phyloP scores from a whole-genome alignment of 176 grass and related monocot species.

The Zoysia japonica region DNA sequence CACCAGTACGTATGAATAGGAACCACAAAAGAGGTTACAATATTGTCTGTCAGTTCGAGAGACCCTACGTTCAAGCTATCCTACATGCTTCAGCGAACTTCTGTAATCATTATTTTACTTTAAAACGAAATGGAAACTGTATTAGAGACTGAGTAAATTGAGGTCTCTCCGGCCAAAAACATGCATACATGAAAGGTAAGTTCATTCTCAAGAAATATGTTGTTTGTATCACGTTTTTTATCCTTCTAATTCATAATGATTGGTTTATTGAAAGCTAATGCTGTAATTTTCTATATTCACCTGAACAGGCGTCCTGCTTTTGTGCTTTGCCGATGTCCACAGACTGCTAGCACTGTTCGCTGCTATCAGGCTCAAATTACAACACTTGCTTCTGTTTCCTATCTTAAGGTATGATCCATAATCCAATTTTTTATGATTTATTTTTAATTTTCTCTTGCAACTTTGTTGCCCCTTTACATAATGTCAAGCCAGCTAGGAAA shows the following conservation, averaged over 20 bases:
- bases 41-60: not conserved
- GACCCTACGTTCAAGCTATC: not conserved
- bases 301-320: slow-evolving; percentile 45
- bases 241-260: not conserved
- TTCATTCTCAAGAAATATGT: not conserved
- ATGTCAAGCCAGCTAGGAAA: not conserved
- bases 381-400: slow-evolving; percentile 58
- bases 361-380: slow-evolving; percentile 48
- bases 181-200: slow-evolving; percentile 55
- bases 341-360: slow-evolving; percentile 36
- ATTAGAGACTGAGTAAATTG: slow-evolving; percentile 46
- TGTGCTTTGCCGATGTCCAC: slow-evolving; percentile 42
- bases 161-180: slow-evolving; percentile 51
- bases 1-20: slow-evolving; percentile 5
- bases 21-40: too few relatives aligned
- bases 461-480: not conserved
- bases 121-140: slow-evolving; percentile 63
- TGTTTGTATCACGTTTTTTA: not conserved
- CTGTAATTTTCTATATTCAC: slow-evolving; percentile 1
- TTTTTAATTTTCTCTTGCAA: not conserved
- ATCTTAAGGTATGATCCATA: slow-evolving; percentile 44
- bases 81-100: not conserved
- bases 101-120: not conserved
- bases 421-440: not conserved
- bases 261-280: not conserved